These are phyloP conservation scores for Polysphondylium violaceum DNA, from an alignment of 78 protist genomes.

Conservation along the genomic window DNA sequence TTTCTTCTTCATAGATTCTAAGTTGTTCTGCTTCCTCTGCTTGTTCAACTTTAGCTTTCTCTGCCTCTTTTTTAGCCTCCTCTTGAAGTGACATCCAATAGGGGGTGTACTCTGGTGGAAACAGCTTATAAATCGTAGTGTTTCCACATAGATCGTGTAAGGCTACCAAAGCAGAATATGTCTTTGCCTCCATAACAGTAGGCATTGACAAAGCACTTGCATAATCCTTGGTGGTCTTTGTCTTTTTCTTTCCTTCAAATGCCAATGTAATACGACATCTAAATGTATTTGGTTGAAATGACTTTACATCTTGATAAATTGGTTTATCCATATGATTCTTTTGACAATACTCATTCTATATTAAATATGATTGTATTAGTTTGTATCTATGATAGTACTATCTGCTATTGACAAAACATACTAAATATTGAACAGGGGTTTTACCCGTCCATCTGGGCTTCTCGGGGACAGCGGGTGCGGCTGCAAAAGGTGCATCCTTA, in stretches of 20 bases:
- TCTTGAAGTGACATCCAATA: constrained; percentile 26
- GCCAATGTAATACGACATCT: constrained; percentile 16
- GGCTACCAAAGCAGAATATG: constrained; percentile 66
- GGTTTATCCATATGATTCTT: constrained; percentile 75
- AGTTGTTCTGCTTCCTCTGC: constrained; percentile 17
- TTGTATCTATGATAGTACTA: no score
- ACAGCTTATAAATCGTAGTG: constrained; percentile 50
- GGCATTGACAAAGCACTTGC: neutral
- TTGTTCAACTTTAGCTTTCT: neutral
- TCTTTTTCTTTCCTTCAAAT: constrained; percentile 66
- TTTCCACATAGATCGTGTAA: constrained; percentile 29
- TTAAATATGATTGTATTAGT: neutral
- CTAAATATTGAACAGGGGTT: constrained; percentile 54
- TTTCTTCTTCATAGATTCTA: constrained; percentile 3
- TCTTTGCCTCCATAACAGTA: constrained; percentile 16
- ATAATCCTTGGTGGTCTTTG: constrained; percentile 19
- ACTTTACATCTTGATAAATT: constrained; percentile 1
- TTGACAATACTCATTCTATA: constrained; percentile 67
- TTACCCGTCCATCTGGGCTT: constrained; percentile 80
- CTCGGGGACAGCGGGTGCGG: neutral
- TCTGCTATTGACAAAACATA: neutral
- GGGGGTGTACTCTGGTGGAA: constrained; percentile 61
- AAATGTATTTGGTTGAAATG: neutral
- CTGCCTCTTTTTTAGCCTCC: constrained; percentile 17
- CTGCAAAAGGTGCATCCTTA: neutral